Percentiles rank a stretch among this genome's conserved stretches.
Conservation (phyloP, 2,329 filamentous ascomycete genomes). For the Daldinia eschscholtzii region DNA sequence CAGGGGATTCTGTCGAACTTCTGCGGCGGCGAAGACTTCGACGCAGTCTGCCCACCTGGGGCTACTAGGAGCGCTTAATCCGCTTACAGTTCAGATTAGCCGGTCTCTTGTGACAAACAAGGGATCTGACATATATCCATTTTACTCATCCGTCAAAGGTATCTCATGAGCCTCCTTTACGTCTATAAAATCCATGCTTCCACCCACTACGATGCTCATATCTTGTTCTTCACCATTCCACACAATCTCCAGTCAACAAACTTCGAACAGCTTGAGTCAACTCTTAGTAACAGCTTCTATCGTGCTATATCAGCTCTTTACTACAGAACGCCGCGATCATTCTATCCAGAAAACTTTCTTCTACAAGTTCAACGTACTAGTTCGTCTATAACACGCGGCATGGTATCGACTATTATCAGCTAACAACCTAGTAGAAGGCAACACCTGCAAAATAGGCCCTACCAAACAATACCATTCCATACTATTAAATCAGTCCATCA, state of each 20-base stretch:
- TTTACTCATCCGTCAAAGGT: conserved; percentile 32
- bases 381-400: conserved; percentile 14
- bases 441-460: neutral
- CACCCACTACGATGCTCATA: conserved; percentile 39
- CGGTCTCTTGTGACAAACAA: conserved; percentile 37
- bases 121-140: conserved; percentile 34
- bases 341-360: conserved; percentile 1
- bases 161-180: conserved; percentile 30
- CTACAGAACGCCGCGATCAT: conserved; percentile 6
- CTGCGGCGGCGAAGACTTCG: conserved; percentile 31
- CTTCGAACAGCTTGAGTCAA: conserved; percentile 20
- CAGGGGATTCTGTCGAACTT: conserved; percentile 25
- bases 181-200: conserved; percentile 47
- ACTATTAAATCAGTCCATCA: conserved; percentile 33
- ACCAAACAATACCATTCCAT: neutral
- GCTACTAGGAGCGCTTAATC: conserved; percentile 19
- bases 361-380: conserved; percentile 14
- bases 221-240: conserved; percentile 35
- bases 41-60: conserved; percentile 35
- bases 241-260: conserved; percentile 16
- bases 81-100: conserved; percentile 27
- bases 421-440: neutral
- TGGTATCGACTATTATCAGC: conserved; percentile 16
- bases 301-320: conserved; percentile 11
- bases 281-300: conserved; percentile 8